Evolutionary conservation across 805 yeast genomes (phyloP).

Genomic region (Saccharomycopsis sp.): DNA sequence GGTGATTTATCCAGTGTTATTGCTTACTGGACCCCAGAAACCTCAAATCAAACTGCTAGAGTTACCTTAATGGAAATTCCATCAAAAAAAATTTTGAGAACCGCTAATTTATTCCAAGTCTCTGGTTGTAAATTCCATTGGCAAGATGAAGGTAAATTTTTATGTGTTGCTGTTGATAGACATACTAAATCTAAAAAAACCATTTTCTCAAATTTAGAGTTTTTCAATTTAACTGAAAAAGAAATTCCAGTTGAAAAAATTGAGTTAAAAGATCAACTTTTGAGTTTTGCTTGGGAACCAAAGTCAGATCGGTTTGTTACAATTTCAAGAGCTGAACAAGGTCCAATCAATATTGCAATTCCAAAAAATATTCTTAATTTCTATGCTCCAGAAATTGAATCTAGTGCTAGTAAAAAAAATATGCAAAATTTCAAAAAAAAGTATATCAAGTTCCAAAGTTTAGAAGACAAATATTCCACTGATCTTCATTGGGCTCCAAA

Average conservation of each 20-base stretch:
- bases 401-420: conserved; percentile 38
- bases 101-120: conserved; percentile 91
- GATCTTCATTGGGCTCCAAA: conserved; percentile 82
- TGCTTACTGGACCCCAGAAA: conserved; percentile 96
- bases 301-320: conserved; percentile 76
- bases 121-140: conserved; percentile 84
- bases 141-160: conserved; percentile 77
- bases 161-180: conserved; percentile 94
- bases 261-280: conserved; percentile 82
- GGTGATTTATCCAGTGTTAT: conserved; percentile 55
- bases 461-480: conserved; percentile 58
- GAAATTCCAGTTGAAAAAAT: conserved; percentile 91
- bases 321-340: conserved; percentile 52
- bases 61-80: conserved; percentile 87
- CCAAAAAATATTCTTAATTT: conserved; percentile 60
- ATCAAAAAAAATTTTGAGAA: conserved; percentile 71
- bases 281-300: conserved; percentile 95
- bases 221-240: conserved; percentile 77
- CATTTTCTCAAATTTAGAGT: conserved; percentile 80
- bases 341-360: conserved; percentile 49
- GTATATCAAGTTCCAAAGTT: conserved; percentile 50
- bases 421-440: conserved; percentile 28
- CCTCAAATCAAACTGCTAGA: conserved; percentile 85
- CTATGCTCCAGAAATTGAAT: conserved; percentile 66
- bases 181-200: conserved; percentile 94